Evolutionary conservation across 2,329 filamentous ascomycete genomes (phyloP).

Genomic region (Didymella glomerata): DNA sequence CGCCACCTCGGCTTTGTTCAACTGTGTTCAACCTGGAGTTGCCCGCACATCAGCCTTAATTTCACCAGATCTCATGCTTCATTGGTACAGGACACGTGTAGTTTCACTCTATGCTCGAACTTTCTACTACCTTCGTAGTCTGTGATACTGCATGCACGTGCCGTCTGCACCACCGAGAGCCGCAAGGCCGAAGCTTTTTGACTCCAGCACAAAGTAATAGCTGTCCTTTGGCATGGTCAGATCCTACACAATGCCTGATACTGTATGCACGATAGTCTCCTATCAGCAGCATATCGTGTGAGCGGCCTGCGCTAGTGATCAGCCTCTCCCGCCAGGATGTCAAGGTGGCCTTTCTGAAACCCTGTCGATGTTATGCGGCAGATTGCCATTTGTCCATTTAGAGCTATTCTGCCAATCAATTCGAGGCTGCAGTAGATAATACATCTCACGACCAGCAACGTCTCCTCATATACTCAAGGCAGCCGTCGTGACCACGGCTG

Average conservation of each 20-base stretch:
- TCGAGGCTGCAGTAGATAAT: background rate
- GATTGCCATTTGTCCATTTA: constrained; percentile 5
- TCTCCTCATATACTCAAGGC: constrained; percentile 6
- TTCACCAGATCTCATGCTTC: constrained; percentile 38
- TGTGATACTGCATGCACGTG: constrained; percentile 23
- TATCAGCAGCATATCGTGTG: constrained; percentile 6
- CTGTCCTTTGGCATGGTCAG: constrained; percentile 7
- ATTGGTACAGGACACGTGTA: constrained; percentile 45
- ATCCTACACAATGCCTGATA: background rate
- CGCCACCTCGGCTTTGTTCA: constrained; percentile 18
- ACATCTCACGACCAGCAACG: background rate
- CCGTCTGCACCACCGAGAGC: constrained; percentile 6
- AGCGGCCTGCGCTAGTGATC: constrained; percentile 13
- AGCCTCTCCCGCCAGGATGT: constrained; percentile 23
- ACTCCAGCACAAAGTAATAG: constrained; percentile 1
- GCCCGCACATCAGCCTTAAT: constrained; percentile 43
- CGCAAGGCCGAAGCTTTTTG: constrained; percentile 4
- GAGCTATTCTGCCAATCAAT: constrained; percentile 13
- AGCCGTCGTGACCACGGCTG: background rate
- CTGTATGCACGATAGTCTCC: constrained; percentile 5
- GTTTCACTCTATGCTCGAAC: constrained; percentile 29
- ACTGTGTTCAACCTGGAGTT: constrained; percentile 18
- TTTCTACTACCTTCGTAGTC: constrained; percentile 25
- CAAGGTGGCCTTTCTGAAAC: constrained; percentile 17
- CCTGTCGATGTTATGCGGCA: constrained; percentile 11